Conservation (phyloP, 2,329 filamentous ascomycete species). For the Diaporthe eres region DNA sequence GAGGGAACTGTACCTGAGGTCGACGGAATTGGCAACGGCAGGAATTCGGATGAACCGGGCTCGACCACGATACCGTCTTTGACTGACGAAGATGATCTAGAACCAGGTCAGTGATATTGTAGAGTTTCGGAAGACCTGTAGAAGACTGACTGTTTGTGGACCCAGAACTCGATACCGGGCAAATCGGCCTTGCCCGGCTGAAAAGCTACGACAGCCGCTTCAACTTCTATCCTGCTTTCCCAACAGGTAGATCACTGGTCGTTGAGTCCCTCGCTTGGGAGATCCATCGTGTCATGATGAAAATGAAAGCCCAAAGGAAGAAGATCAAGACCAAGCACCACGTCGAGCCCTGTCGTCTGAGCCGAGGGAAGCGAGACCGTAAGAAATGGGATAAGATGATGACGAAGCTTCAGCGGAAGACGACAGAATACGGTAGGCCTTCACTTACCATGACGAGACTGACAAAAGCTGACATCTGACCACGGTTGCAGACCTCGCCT, state of each 20-base stretch:
- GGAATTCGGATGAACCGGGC: too few relatives aligned
- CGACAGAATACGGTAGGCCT: not conserved
- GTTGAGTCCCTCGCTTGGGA: not conserved
- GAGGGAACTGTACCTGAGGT: not conserved
- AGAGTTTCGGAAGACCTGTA: not conserved
- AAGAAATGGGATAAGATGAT: not conserved
- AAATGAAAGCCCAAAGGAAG: constrained; percentile 1
- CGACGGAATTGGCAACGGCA: not conserved
- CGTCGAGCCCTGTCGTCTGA: not conserved
- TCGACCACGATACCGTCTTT: not conserved
- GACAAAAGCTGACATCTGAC: not conserved
- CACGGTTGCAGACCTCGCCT: not conserved
- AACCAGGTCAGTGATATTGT: not conserved
- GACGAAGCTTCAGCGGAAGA: not conserved
- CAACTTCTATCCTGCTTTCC: constrained; percentile 31
- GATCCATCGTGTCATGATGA: not conserved
- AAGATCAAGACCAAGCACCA: not conserved
- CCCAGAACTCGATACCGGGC: not conserved
- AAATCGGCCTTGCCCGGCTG: not conserved
- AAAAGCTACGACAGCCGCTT: constrained; percentile 10
- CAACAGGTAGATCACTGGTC: not conserved
- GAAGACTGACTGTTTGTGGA: not conserved
- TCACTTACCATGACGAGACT: not conserved
- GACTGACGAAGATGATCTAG: not conserved
- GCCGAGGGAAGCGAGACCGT: not conserved